These are phyloP conservation scores for Biscogniauxia sp. DNA, from an alignment of 2,329 filamentous ascomycete species.

Conservation along the genomic window DNA sequence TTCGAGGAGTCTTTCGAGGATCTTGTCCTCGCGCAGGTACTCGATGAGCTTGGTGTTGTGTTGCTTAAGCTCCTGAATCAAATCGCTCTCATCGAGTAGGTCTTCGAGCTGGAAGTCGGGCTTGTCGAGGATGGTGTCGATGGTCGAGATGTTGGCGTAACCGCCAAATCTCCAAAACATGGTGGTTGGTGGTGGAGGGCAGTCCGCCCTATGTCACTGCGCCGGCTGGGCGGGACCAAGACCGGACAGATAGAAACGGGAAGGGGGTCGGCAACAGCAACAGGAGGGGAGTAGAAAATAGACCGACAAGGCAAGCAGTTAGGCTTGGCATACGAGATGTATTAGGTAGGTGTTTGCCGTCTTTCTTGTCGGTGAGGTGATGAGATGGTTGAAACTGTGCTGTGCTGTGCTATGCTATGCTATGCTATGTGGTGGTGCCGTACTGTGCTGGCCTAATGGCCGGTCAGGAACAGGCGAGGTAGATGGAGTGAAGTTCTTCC, in stretches of 20 bases:
- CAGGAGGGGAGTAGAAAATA: slow-evolving; percentile 1
- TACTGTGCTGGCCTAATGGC: not conserved
- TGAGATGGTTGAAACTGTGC: not conserved
- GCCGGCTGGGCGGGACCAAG: slow-evolving; percentile 20
- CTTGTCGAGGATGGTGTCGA: slow-evolving; percentile 96
- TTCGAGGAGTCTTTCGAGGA: slow-evolving; percentile 80
- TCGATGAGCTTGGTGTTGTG: slow-evolving; percentile 98
- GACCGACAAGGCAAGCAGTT: not conserved
- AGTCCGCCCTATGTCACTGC: slow-evolving; percentile 22
- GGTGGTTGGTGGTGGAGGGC: slow-evolving; percentile 44
- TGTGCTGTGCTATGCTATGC: not conserved
- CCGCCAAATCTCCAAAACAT: slow-evolving; percentile 99
- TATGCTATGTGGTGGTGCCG: not conserved
- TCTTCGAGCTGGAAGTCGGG: slow-evolving; percentile 94
- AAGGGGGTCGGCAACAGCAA: not conserved
- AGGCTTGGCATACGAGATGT: slow-evolving; percentile 1
- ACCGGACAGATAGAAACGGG: slow-evolving; percentile 9
- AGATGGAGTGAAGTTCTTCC: not conserved
- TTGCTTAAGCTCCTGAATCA: slow-evolving; percentile 97
- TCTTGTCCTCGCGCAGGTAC: slow-evolving; percentile 83
- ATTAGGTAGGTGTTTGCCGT: not conserved
- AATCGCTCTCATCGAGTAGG: slow-evolving; percentile 89
- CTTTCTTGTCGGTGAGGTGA: not conserved
- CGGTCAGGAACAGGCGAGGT: not conserved
- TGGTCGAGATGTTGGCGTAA: slow-evolving; percentile 94